A percentile compares a stretch with the other conserved stretches of the same genome.
phyloP scores from a whole-genome alignment of 768 basidiomycete species.

The Mycena indigotica region DNA sequence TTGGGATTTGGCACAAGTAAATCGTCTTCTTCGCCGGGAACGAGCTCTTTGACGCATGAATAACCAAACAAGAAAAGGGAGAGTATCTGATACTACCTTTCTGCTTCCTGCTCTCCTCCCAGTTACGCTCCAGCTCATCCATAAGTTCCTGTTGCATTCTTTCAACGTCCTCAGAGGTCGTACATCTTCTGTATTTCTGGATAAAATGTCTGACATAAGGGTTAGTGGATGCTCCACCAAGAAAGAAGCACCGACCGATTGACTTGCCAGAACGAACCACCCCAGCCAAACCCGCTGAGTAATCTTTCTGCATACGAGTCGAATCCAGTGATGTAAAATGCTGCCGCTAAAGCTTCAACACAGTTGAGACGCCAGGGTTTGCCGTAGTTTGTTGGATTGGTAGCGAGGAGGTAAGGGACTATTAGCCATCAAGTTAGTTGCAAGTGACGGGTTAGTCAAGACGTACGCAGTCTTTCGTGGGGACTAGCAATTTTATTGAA shows the following conservation, averaged over 20 bases:
- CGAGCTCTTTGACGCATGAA: slow-evolving; percentile 19
- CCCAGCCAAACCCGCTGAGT: slow-evolving; percentile 88
- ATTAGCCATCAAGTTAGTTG: background rate
- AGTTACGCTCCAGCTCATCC: slow-evolving; percentile 64
- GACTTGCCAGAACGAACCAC: slow-evolving; percentile 80
- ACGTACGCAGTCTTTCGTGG: slow-evolving; percentile 85
- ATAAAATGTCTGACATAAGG: slow-evolving; percentile 54
- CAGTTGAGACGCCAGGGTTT: slow-evolving; percentile 97
- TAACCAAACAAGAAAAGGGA: background rate
- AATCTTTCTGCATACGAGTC: slow-evolving; percentile 77
- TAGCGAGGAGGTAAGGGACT: slow-evolving; percentile 96
- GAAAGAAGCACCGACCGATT: slow-evolving; percentile 58
- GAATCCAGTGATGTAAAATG: slow-evolving; percentile 92
- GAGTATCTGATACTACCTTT: slow-evolving; percentile 42
- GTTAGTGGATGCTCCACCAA: background rate
- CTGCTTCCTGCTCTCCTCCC: slow-evolving; percentile 54
- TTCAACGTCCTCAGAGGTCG: slow-evolving; percentile 56
- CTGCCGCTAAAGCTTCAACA: slow-evolving; percentile 91
- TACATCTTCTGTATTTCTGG: slow-evolving; percentile 76
- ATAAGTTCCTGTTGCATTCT: slow-evolving; percentile 70
- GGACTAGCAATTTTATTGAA: slow-evolving; percentile 93
- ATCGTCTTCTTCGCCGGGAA: slow-evolving; percentile 51
- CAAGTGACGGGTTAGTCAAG: background rate
- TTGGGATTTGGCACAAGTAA: slow-evolving; percentile 73
- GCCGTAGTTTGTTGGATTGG: slow-evolving; percentile 97